Base-by-base conservation (phyloP, 306 rosid species). In the Cicer arietinum region DNA sequence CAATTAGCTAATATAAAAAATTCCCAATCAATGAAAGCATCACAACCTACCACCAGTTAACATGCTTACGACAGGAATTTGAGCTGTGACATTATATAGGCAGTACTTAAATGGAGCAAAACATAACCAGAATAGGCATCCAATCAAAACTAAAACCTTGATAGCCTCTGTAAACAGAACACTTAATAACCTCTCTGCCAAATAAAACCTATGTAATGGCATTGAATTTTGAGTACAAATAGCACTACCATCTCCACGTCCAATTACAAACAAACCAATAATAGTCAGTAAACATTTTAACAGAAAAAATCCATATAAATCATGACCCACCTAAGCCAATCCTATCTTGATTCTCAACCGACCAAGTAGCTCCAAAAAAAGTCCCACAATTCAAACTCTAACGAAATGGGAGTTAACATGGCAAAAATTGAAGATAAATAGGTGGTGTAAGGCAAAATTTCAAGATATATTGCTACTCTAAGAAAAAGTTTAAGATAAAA, bases 1-100 rank as follows among this genome's bases (percentile, higher is more conserved):
- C 13, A 8, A 54, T 54, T 60, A 37, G 3, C 66, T 35, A 30
- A 30, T 42, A 30, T 30, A 59, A 30, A 17, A 54, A 6, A 5
- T 30, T 11, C 43, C 43, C 43, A 12, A 12, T 30, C 10, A 25
- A 25, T 25, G 30, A 60, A 60, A 35, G 16, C 66, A 60, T 60
- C 37, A 30, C 43, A 59, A 59, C 43, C 65, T 59, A 59, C 10
- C 17, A 13, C 65, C 10, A 59, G 8, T 59, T 59, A 54, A 60
- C 44, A 60, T 35, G 65, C 17, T 30, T 30, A 59, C 16, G 5
- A 25, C 9, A 59, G 18, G 41, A 59, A 30, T 17, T 59, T 59
- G 10, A 59, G 16, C 8, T 10, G 65, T 30, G 43, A 30, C 42
- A 59, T 6, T 59, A 30, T 14, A 30, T 58, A 58, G 7, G 1